phyloP scores from a whole-genome alignment of 2,329 filamentous ascomycete species.

The Rosellinia necatrix region DNA sequence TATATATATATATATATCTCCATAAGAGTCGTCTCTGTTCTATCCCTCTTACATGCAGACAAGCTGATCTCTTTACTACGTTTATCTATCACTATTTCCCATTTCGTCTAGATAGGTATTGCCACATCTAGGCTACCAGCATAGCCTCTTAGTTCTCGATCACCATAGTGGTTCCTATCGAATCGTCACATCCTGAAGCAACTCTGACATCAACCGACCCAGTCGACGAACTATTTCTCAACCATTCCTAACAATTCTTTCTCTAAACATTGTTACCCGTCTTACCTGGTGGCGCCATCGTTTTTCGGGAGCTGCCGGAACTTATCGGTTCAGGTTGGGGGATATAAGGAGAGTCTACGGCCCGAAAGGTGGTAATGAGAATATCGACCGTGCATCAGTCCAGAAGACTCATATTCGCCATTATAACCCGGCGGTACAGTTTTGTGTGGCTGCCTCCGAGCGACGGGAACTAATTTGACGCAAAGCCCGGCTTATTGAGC shows the following conservation, averaged over 20 bases:
- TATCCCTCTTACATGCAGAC: neutral
- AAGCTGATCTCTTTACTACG: neutral
- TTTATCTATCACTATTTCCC: conserved; percentile 23
- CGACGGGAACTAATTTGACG: neutral
- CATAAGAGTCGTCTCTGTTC: neutral
- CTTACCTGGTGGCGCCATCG: conserved; percentile 4
- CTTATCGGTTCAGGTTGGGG: neutral
- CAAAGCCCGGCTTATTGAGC: conserved; percentile 6
- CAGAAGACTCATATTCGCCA: no score
- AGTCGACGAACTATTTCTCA: neutral
- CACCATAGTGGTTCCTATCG: no score
- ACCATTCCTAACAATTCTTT: conserved; percentile 1
- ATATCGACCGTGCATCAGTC: neutral
- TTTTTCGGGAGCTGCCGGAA: neutral
- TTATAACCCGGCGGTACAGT: no score
- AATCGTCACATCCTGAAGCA: no score
- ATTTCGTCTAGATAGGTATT: conserved; percentile 5
- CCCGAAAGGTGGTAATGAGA: neutral
- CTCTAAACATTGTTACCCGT: neutral
- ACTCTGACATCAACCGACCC: neutral
- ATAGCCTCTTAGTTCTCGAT: no score
- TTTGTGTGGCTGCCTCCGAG: no score
- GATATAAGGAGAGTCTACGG: conserved; percentile 14
- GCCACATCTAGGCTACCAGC: conserved; percentile 15
- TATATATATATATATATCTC: conserved; percentile 9